Evolutionary conservation across 495 filamentous ascomycete species (phyloP), one percentile per base, ranked within the genome.

Genomic region (Lophiostoma macrostomum): DNA sequence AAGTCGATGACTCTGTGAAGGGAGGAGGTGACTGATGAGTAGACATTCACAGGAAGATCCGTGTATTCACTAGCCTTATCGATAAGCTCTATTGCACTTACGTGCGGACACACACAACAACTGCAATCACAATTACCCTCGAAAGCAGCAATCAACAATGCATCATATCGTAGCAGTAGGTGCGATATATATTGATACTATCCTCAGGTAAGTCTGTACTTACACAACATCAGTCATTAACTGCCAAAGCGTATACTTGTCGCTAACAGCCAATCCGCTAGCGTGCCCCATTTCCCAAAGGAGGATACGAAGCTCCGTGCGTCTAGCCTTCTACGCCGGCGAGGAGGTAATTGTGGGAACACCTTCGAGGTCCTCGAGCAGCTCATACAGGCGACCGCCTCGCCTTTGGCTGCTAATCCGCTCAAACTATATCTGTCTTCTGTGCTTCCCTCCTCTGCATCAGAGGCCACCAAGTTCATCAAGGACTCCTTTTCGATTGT

Each of bases 271-370:
- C 35, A 22, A 43, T 27, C 27, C n/a, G 35, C 24, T 50, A 87
- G 85, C 55, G 79, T 85, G 25, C 76, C 80, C 27, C 64, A 80
- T 61, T 89, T 80, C 60, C 85, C 85, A 14, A 67, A 56, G 13
- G 85, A 87, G 67, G 85, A 89, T 73, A 75, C 81, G 37, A 89
- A 88, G 69, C 73, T 86, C 24, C 82, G 85, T 45, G 84, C 84
- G 18, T 75, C 79, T 4, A 71, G 53, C 14, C 57, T 84, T 38
- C 67, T 72, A 36, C 75, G 74, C n/a, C 78, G 84, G 20, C 77
- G 84, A 2, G 85, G 85, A 28, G 84, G 85, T 12, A 89, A 89
- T 66, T 83, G 80, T 51, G 79, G 82, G 27, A 88, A 89, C 55
- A 80, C 79, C 3, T 75, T 86, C 36, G 78, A 87, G 56, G 84